Base-by-base conservation (phyloP, 352 stramenopile species). In the Blastocystis sp. region DNA sequence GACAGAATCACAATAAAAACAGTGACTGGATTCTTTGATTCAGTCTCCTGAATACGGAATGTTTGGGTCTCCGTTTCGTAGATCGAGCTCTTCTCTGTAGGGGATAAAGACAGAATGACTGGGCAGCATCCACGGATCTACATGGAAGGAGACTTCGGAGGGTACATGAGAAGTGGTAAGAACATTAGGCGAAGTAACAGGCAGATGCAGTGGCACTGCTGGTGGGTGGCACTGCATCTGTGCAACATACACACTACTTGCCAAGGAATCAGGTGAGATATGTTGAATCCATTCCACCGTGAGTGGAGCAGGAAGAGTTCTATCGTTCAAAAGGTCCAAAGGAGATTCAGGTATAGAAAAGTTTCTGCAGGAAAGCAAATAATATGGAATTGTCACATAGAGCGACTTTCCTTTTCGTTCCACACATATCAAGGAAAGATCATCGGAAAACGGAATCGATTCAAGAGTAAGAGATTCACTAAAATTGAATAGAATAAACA, bases 391-490 rank as follows among this genome's bases (percentile, higher is more conserved):
- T 18, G 56, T 68, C 34, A 20, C 41, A 59, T 59, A 59, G 20
- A n/a, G 20, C 11, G 50, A 59, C 11, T 26, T 26, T 54, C 29
- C 20, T 63, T 34, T 37, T 23, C 45, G 39, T 61, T 66, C 11
- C 11, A 84, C 29, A 23, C 73, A 84, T n/a, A 84, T 29, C n/a
- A 66, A 8, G n/a, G 73, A 66, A 66, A 84, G 11, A 20, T 23
- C 50, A 3, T 26, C 43, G 23, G 20, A 66, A 53, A 55, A 66
- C 18, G 73, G 47, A 66, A 68, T 66, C 20, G 73, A 84, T 45
- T 84, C 73, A 43, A 84, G 26, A 37, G n/a, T 45, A 39, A 84
- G 26, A 23, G 29, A 26, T 64, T 11, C 26, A 23, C 7, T 23
- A 73, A 9, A 37, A 73, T 73, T 23, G 62, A 41, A 53, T 66